Evolutionary conservation across 148 eudicot species (phyloP).

Genomic region (Chenopodium formosanum): DNA sequence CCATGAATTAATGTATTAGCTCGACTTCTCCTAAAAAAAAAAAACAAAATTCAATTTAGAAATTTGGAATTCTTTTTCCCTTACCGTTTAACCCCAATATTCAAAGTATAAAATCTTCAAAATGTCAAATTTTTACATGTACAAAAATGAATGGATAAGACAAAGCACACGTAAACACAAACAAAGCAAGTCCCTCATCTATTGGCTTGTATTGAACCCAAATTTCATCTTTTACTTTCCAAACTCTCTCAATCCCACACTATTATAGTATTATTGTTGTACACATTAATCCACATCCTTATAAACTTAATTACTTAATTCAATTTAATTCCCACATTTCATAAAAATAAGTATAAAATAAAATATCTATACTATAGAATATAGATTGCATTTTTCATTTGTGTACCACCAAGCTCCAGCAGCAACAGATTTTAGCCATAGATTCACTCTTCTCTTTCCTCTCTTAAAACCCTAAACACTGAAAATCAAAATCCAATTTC

Average conservation of each 20-base stretch:
- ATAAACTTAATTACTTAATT: neutral
- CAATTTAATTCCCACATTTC: neutral
- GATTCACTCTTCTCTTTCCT: neutral
- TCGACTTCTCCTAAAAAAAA: no score
- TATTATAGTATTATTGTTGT: neutral
- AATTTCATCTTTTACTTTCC: neutral
- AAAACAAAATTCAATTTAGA: no score
- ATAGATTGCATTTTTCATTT: neutral
- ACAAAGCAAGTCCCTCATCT: slow-evolving; percentile 25
- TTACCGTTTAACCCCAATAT: no score
- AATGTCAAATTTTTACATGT: neutral
- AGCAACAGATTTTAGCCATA: neutral
- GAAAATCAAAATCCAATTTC: neutral
- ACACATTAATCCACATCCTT: slow-evolving; percentile 5
- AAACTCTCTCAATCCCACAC: neutral
- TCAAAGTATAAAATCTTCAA: no score
- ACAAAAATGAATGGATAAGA: slow-evolving; percentile 30
- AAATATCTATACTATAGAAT: no score
- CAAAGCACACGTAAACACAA: slow-evolving; percentile 35
- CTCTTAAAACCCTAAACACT: neutral
- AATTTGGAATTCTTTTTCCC: no score
- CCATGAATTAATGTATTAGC: no score
- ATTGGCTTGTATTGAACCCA: slow-evolving; percentile 35
- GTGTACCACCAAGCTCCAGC: slow-evolving; percentile 27
- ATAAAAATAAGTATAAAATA: neutral